Conservation (phyloP, 768 basidiomycete species). For the Mycena galopus region DNA sequence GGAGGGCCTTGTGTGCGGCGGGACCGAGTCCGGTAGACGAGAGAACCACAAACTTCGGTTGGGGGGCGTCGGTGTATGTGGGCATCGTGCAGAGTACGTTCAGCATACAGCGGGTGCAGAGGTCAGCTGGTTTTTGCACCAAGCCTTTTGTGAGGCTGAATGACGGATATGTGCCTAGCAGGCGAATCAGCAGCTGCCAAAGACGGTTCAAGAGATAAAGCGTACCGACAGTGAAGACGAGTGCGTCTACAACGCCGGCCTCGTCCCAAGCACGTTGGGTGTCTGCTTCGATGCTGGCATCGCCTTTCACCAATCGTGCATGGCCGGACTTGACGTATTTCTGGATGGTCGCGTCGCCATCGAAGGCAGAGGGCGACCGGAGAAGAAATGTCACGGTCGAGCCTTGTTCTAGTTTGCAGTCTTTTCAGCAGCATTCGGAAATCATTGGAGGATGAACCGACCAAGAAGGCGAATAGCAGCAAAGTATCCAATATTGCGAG, state of each 20-base stretch:
- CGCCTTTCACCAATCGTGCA: conserved; percentile 70
- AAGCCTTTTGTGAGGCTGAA: conserved; percentile 64
- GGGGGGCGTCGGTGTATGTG: conserved; percentile 40
- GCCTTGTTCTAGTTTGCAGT: conserved; percentile 61
- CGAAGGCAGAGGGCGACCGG: conserved; percentile 65
- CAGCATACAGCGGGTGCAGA: conserved; percentile 69
- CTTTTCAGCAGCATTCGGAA: not conserved
- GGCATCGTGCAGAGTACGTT: conserved; percentile 71
- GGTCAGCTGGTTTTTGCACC: conserved; percentile 63
- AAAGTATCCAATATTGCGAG: conserved; percentile 68
- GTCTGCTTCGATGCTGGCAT: conserved; percentile 67
- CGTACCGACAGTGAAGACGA: conserved; percentile 75
- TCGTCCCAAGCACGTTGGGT: conserved; percentile 66
- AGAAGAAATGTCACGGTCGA: conserved; percentile 76
- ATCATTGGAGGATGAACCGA: conserved; percentile 28
- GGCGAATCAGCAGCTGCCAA: conserved; percentile 8
- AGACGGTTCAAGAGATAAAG: not conserved
- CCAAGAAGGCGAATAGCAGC: conserved; percentile 60
- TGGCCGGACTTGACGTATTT: conserved; percentile 61
- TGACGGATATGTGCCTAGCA: conserved; percentile 59
- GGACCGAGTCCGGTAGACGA: conserved; percentile 68
- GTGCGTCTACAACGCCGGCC: conserved; percentile 60
- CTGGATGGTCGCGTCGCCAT: conserved; percentile 65
- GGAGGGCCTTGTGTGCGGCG: conserved; percentile 58
- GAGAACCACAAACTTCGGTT: conserved; percentile 65